A percentile compares a stretch with the other conserved stretches of the same genome.
These are phyloP conservation scores for Exophiala sideris DNA, from an alignment of 2,329 filamentous ascomycete genomes.

Conservation along the genomic window DNA sequence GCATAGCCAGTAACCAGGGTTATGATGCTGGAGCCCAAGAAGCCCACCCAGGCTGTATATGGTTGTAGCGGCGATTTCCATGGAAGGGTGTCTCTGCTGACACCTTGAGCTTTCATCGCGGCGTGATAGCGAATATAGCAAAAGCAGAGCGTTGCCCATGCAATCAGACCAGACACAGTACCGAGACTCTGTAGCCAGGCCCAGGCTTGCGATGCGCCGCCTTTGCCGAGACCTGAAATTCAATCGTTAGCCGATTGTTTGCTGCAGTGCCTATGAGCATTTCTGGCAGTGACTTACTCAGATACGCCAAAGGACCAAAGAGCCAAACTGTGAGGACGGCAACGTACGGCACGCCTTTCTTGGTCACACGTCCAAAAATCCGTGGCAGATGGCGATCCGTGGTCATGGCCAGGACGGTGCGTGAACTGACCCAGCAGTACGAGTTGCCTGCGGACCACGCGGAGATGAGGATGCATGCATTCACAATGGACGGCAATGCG, in stretches of 20 bases:
- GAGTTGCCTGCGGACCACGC: constrained; percentile 89
- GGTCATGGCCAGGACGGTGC: constrained; percentile 82
- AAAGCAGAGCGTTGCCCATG: constrained; percentile 49
- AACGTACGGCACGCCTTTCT: constrained; percentile 71
- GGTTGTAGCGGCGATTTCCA: not conserved
- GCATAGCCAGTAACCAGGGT: not conserved
- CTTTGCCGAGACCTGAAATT: constrained; percentile 50
- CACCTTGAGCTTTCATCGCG: constrained; percentile 57
- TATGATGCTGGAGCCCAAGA: not conserved
- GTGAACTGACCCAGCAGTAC: constrained; percentile 82
- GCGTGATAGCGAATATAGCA: constrained; percentile 80
- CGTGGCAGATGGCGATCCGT: constrained; percentile 79
- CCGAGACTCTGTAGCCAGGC: constrained; percentile 76
- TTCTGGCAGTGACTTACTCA: too few relatives aligned
- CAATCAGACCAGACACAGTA: constrained; percentile 69
- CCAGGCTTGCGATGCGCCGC: constrained; percentile 53
- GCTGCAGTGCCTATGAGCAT: too few relatives aligned
- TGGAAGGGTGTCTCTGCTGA: not conserved
- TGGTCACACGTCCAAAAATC: constrained; percentile 75
- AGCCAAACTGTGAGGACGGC: constrained; percentile 55
- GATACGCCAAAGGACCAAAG: constrained; percentile 62
- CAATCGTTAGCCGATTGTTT: not conserved
- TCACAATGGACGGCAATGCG: constrained; percentile 80
- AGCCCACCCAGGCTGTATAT: not conserved
- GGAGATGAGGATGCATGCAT: constrained; percentile 83